Evolutionary conservation across 306 rosid species (phyloP).

Genomic region (Notholithocarpus densiflorus): DNA sequence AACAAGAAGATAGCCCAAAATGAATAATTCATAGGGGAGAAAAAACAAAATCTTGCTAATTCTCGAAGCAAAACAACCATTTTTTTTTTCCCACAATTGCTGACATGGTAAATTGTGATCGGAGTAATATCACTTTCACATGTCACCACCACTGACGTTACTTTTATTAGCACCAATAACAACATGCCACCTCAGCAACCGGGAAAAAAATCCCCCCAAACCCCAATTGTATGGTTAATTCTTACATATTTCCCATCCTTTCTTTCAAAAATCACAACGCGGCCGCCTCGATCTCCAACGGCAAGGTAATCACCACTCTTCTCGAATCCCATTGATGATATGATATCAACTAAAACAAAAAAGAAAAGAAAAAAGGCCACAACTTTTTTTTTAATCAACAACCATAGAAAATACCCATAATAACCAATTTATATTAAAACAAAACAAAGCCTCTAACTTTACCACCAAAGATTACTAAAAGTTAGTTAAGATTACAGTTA

Average conservation of each 20-base stretch:
- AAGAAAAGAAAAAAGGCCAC: constrained; percentile 1
- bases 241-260: constrained; percentile 52
- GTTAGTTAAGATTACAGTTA: background rate
- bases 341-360: constrained; percentile 38
- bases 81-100: too few relatives aligned
- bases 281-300: constrained; percentile 74
- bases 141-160: fast-evolving
- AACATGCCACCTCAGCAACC: too few relatives aligned
- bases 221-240: constrained; percentile 2
- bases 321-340: constrained; percentile 54
- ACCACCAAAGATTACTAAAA: background rate
- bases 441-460: background rate
- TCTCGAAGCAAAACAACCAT: background rate
- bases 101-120: too few relatives aligned
- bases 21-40: constrained; percentile 3
- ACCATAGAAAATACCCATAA: background rate
- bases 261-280: constrained; percentile 55
- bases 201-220: too few relatives aligned
- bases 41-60: background rate
- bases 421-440: background rate
- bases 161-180: too few relatives aligned
- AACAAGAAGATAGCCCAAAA: constrained; percentile 18
- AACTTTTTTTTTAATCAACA: background rate
- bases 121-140: too few relatives aligned
- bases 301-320: constrained; percentile 70